Evolutionary conservation across 345 rosid genomes (phyloP), one percentile per base, ranked within the genome.

Genomic region (Citrus australasica): DNA sequence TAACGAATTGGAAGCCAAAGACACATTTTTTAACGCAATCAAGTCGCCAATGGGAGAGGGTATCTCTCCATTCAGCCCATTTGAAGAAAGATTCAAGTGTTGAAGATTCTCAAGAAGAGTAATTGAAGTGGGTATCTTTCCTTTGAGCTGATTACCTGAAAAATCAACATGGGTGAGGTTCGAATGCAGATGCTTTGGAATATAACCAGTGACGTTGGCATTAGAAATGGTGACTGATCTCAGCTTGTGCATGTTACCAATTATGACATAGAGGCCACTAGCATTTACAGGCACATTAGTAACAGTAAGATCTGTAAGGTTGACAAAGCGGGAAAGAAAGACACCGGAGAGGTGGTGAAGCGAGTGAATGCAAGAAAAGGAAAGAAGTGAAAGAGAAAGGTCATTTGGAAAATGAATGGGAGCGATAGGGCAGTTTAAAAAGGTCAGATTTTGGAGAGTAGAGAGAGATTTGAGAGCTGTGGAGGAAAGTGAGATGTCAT

Each of bases 301-400:
- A 77, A 92, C 84, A 21, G 97, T 86, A 76, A 94, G 94, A 66
- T 92, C 95, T 28, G 97, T 91, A 80, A 96, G 92, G 88, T 96
- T 94, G 19, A 37, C 75, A 69, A 93, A 86, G 80, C 85, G 95
- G 61, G 95, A 84, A 60, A 96, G 84, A 88, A 84, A 91, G 75
- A 90, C 79, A 19, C 94, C 97, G 48, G 95, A 75, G 84, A 96
- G 91, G 76, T 66, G 90, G 42, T 87, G 93, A 60, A 91, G 92
- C 67, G 83, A 91, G 84, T 69, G 84, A 82, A 86, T 84, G 86
- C 89, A 87, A 70, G 96, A 79, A 78, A 90, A 90, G 58, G 93
- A 81, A 81, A 56, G 87, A 77, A 94, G 86, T 78, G 92, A 86
- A 25, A 86, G 79, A 71, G 87, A 87, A 71, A 95, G 95, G 33